Base-by-base conservation (phyloP, 495 filamentous ascomycete genomes). In the Neurospora tetraspora region DNA sequence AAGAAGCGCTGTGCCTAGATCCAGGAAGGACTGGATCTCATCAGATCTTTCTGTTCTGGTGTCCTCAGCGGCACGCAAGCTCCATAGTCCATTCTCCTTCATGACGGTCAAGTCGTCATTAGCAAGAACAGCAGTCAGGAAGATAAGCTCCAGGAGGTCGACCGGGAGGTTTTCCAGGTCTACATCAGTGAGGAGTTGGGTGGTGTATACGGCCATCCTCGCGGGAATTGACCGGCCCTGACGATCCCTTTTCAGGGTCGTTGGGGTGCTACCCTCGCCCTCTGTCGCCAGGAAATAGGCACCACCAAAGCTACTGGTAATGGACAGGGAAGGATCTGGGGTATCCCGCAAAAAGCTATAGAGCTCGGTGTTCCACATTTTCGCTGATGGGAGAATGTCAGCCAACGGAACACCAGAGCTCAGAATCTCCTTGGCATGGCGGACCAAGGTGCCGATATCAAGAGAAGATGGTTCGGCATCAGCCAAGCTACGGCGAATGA, bases 281-380 rank as follows among this genome's bases (percentile, higher is more conserved):
- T 75, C 47, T 14, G 87, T 78, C 0, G 91, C 84, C 6, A 98
- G 80, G 74, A 92, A 89, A 38, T 94, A 88, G 12, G 86, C 86
- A 16, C 93, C 93, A 7, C 87, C 88, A 27, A 97, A 80, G 11
- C 88, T 85, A 77, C 89, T 93, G 6, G 91, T 92, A 9, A 96
- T 86, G 10, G 92, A 88, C 7, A 94, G 79, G 10, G 92, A 90
- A 16, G 85, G 81, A 59, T 86, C 87, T 16, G 91, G 89, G 31
- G 82, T 75, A 7, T 83, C 77, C 43, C 84, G 78, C 18, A 96
- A 82, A 76, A 95, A 90, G 3, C 82, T 84, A 0, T 70, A 74
- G n/a, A 97, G 74, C 53, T 83, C 80, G 5, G 78, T 45, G 72
- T 75, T 77, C 87, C 87, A 89, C 23, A 77, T 70, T 2, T 75